Evolutionary conservation across 2,329 filamentous ascomycete species (phyloP).

Genomic region (Alternaria longipes): DNA sequence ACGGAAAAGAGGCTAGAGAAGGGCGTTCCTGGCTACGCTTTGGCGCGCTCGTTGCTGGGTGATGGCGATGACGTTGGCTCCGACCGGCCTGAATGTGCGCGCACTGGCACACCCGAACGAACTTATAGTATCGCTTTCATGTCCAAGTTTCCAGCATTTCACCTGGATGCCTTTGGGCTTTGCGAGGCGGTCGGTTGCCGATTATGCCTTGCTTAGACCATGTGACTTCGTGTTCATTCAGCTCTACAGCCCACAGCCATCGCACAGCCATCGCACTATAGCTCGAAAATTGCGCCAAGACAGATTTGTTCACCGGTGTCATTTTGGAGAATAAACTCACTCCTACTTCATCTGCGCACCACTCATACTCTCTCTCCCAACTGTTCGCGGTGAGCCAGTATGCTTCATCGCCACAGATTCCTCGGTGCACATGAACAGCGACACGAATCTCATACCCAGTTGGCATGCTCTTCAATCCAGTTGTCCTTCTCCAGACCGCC

Average conservation of each 20-base stretch:
- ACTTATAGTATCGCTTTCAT: background rate
- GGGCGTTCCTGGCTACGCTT: background rate
- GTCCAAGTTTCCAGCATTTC: background rate
- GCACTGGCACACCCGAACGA: background rate
- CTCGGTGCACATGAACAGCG: background rate
- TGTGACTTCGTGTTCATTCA: slow-evolving; percentile 3
- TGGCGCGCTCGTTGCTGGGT: slow-evolving; percentile 3
- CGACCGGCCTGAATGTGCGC: background rate
- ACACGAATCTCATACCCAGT: slow-evolving; percentile 12
- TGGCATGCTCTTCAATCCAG: slow-evolving; percentile 24
- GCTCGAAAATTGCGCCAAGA: slow-evolving; percentile 1
- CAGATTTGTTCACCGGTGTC: background rate
- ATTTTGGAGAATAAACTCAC: background rate
- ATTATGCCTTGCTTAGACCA: background rate
- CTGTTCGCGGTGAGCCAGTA: background rate
- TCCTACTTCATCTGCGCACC: background rate
- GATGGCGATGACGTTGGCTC: background rate
- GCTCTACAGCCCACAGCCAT: slow-evolving; percentile 5
- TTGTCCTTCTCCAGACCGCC: slow-evolving; percentile 31
- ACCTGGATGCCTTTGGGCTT: background rate
- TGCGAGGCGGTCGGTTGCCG: background rate
- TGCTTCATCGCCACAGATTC: background rate
- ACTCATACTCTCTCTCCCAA: no score
- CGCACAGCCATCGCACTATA: background rate
- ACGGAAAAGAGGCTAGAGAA: background rate